Percentiles rank a stretch among this genome's conserved stretches.
phyloP scores from a whole-genome alignment of 495 filamentous ascomycete genomes.

The Cryomyces antarcticus region DNA sequence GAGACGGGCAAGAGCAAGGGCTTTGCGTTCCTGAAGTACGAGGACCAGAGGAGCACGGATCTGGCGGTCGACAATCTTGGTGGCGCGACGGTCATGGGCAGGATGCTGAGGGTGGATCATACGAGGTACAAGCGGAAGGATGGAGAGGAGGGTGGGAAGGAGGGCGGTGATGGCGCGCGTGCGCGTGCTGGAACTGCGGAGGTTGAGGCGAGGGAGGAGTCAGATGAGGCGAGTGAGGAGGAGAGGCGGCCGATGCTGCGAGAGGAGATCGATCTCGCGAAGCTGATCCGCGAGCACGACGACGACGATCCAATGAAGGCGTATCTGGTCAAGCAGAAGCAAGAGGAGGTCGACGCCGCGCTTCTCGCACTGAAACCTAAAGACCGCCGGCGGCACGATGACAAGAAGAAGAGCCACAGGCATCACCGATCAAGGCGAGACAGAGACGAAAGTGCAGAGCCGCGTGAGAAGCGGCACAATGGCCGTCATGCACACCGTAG shows the following conservation, averaged over 20 bases:
- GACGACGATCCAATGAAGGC: conserved; percentile 97
- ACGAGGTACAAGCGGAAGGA: conserved; percentile 68
- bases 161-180: conserved; percentile 6
- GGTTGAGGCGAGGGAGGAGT: conserved; percentile 20
- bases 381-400: no score
- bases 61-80: conserved; percentile 90
- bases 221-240: conserved; percentile 20
- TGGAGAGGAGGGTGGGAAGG: conserved; percentile 43
- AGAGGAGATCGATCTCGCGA: conserved; percentile 59
- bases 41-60: conserved; percentile 91
- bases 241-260: conserved; percentile 26
- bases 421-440: background rate
- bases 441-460: background rate
- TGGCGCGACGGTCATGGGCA: conserved; percentile 62
- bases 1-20: conserved; percentile 87
- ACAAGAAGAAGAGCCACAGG: no score
- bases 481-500: background rate
- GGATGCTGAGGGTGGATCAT: conserved; percentile 77
- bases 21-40: conserved; percentile 92
- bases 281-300: conserved; percentile 59
- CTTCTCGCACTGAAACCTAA: conserved; percentile 35
- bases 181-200: conserved; percentile 1
- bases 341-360: conserved; percentile 59
- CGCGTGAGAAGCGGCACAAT: background rate
- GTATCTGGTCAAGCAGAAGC: conserved; percentile 72